Conservation (phyloP, 352 stramenopile species). For the Globisporangium spiculum region DNA sequence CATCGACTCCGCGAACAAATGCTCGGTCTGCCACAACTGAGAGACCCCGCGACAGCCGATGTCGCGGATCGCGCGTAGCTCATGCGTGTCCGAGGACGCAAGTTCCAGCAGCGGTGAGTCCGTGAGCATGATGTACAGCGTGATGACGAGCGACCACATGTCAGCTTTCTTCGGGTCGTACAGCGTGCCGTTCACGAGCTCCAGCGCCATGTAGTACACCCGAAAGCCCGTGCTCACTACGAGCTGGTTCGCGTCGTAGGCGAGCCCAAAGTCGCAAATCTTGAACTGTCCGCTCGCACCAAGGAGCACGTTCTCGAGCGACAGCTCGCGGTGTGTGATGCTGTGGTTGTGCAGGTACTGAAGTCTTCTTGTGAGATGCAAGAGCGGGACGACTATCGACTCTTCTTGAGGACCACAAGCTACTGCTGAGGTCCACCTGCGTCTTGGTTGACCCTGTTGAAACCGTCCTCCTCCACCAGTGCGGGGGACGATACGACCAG, state of each 20-base stretch:
- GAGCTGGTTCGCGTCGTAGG: slow-evolving; percentile 17
- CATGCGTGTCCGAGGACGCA: slow-evolving; percentile 18
- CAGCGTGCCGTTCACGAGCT: background rate
- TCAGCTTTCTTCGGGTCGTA: slow-evolving; percentile 48
- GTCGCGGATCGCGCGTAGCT: slow-evolving; percentile 26
- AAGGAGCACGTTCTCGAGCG: slow-evolving; percentile 56
- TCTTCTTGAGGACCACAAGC: background rate
- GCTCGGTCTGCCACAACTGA: slow-evolving; percentile 22
- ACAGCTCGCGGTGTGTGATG: slow-evolving; percentile 50
- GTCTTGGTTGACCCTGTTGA: no score
- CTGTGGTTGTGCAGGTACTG: slow-evolving; percentile 12
- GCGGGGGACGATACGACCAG: background rate
- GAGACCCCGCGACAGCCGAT: slow-evolving; percentile 21
- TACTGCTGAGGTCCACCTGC: background rate
- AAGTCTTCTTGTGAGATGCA: background rate
- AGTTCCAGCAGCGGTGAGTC: slow-evolving; percentile 38
- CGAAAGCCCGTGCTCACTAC: background rate
- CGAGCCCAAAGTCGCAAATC: slow-evolving; percentile 50
- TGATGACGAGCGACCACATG: slow-evolving; percentile 62
- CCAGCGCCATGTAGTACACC: slow-evolving; percentile 4
- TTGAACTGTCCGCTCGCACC: slow-evolving; percentile 36
- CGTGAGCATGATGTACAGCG: slow-evolving; percentile 70
- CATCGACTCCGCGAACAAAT: background rate
- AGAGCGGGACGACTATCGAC: background rate
- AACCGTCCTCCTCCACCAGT: background rate